Conservation (phyloP, 257 asterid species). For the Perilla frutescens region DNA sequence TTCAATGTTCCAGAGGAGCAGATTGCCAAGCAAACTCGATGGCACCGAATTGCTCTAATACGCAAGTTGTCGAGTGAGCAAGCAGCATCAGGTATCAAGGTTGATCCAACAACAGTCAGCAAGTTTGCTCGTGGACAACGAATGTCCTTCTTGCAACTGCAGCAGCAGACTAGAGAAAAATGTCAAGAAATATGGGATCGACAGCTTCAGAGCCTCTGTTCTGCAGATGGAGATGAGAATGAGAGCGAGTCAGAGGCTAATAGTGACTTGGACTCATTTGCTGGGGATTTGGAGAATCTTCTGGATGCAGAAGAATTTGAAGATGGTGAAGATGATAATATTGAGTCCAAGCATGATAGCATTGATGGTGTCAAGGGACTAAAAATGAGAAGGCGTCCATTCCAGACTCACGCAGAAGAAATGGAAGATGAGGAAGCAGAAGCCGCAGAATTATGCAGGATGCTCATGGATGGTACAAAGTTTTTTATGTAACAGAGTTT, state of each 20-base stretch:
- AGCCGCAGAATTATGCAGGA: conserved; percentile 94
- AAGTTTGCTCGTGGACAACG: conserved; percentile 99
- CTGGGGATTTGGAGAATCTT: conserved; percentile 99
- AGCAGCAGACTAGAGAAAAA: conserved; percentile 99
- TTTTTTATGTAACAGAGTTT: conserved; percentile 17
- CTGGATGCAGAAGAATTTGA: conserved; percentile 94
- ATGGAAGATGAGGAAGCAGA: conserved; percentile 97
- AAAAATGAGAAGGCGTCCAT: conserved; percentile 85
- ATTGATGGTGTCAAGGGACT: conserved; percentile 86
- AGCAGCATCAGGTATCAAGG: conserved; percentile 97
- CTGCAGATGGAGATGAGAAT: conserved; percentile 87
- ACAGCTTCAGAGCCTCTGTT: conserved; percentile 81
- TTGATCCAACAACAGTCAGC: conserved; percentile 94
- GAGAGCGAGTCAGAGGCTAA: conserved; percentile 96
- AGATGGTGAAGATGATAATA: conserved; percentile 76
- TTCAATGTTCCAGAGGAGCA: conserved; percentile 95
- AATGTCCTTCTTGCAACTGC: conserved; percentile 98
- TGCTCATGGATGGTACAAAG: conserved; percentile 95
- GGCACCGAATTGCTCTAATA: conserved; percentile 97
- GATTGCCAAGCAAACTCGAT: conserved; percentile 82
- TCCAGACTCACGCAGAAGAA: conserved; percentile 89
- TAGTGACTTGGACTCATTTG: conserved; percentile 98
- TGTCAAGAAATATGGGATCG: conserved; percentile 99
- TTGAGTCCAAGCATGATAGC: conserved; percentile 68
- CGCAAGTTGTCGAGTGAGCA: conserved; percentile 99